Percentiles rank a stretch among this genome's conserved stretches.
These are phyloP conservation scores for Microdochium bolleyi DNA, from an alignment of 2,329 filamentous ascomycete genomes.

Conservation along the genomic window DNA sequence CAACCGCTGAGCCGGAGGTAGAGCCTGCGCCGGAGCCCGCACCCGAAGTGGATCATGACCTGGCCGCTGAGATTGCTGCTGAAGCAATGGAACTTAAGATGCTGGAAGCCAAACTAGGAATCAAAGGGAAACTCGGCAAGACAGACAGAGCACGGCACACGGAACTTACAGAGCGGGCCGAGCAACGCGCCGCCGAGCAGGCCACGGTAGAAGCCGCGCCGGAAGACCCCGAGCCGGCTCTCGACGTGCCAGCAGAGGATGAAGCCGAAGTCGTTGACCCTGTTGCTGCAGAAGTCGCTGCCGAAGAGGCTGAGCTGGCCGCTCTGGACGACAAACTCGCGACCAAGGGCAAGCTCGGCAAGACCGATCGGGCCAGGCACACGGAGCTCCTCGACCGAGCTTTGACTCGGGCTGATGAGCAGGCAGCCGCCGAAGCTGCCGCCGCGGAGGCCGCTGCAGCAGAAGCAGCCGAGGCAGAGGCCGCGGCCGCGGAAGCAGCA, in stretches of 20 bases:
- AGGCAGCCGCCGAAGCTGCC: background rate
- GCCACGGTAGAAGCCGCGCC: background rate
- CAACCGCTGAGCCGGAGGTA: background rate
- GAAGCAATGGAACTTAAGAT: background rate
- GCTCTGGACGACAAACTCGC: background rate
- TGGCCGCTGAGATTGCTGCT: background rate
- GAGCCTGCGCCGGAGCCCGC: background rate
- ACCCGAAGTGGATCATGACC: background rate
- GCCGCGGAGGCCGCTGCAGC: background rate
- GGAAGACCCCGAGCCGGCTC: slow-evolving; percentile 11
- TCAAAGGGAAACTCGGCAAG: background rate
- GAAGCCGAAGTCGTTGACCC: slow-evolving; percentile 18
- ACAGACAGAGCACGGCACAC: background rate
- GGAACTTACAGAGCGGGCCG: background rate
- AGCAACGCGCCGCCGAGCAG: background rate
- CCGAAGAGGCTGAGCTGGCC: background rate
- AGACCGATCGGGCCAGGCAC: background rate
- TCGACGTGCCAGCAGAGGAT: background rate
- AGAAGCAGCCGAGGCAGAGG: background rate
- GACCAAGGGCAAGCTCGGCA: background rate
- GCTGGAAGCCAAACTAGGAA: background rate
- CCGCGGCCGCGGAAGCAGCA: slow-evolving; percentile 9
- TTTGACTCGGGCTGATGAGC: background rate
- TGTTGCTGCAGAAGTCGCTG: slow-evolving; percentile 1
- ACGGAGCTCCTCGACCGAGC: background rate